Base-by-base conservation (phyloP, 2,329 filamentous ascomycete genomes). In the Phaeosphaeriaceae sp. region DNA sequence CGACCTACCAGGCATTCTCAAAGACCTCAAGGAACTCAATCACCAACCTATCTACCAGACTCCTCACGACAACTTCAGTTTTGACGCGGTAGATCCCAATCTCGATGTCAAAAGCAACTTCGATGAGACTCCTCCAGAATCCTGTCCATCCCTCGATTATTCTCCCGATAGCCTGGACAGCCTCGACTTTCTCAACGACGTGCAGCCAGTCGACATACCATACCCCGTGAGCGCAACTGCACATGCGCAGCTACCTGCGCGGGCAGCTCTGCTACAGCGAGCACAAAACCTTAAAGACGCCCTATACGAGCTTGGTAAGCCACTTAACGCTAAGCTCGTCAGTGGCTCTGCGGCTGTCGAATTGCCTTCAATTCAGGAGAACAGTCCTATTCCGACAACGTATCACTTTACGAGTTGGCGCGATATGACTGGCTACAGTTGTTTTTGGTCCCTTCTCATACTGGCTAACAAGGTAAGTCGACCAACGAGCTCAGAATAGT, bases 371-470 rank as follows among this genome's bases (percentile, higher is more conserved):
- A 58, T 58, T 21, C 67, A 70, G 53, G 48, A 56, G 6, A 53
- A 44, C 24, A 68, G 49, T 41, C 72, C 70, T 1, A 59, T 74
- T 6, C 50, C 61, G 7, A 69, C 63, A 9, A 46, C 61, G n/a
- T 74, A 72, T 45, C 69, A 72, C 54, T 75, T 76, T 54, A 63
- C 58, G 22, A 67, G 66, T 41, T 71, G 68, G 69, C 69, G 72
- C 45, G 68, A 72, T 19, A 68, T 72, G 42, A 70, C 71, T 15
- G 69, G 66, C 11, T 75, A 74, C 56, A 73, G 66, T 58, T 72
- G 69, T 52, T 71, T 67, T 57, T 74, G 72, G 72, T 67, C 73
- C 2, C 58, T 75, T 5, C 57, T 71, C 25, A 74, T 76, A 47
- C 48, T 74, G 21, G 63, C 66, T 9, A 75, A 74, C 53, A 72